These are phyloP conservation scores for Salix dunnii DNA, from an alignment of 345 rosid species.

Conservation along the genomic window DNA sequence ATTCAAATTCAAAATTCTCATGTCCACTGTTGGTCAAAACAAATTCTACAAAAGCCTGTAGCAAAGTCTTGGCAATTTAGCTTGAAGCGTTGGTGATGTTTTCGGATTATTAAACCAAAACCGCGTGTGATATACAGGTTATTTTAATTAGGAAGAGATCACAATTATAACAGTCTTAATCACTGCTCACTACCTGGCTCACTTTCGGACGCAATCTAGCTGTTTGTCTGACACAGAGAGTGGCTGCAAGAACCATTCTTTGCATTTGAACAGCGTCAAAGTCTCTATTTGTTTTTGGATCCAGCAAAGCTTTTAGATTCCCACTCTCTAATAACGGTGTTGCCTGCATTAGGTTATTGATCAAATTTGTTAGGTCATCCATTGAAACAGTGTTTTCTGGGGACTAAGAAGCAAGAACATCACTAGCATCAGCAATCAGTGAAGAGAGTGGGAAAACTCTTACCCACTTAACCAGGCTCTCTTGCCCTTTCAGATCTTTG, in stretches of 20 bases:
- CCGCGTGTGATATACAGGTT: not conserved
- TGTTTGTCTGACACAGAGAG: slow-evolving; percentile 18
- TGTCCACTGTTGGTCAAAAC: not conserved
- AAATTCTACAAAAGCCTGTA: not conserved
- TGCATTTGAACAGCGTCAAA: slow-evolving; percentile 9
- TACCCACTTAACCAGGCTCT: slow-evolving; percentile 25
- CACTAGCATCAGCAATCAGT: not conserved
- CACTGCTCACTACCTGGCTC: slow-evolving; percentile 12
- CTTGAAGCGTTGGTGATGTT: not conserved
- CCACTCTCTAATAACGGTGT: slow-evolving; percentile 19
- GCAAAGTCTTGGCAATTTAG: not conserved
- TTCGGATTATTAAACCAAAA: not conserved
- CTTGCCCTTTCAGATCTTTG: slow-evolving; percentile 8
- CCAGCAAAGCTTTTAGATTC: slow-evolving; percentile 17
- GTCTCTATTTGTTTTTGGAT: slow-evolving; percentile 4
- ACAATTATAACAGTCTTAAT: not conserved
- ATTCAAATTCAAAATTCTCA: not conserved
- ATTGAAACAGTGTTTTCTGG: not conserved
- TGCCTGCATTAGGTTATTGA: slow-evolving; percentile 23
- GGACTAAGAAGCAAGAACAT: not conserved
- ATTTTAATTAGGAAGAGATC: not conserved
- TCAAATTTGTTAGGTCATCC: not conserved
- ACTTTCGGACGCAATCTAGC: slow-evolving; percentile 22
- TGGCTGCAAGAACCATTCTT: slow-evolving; percentile 22
- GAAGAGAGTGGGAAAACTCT: not conserved